These are phyloP conservation scores for Herpotrichia juniperi DNA, from an alignment of 2,329 filamentous ascomycete species.

Conservation along the genomic window DNA sequence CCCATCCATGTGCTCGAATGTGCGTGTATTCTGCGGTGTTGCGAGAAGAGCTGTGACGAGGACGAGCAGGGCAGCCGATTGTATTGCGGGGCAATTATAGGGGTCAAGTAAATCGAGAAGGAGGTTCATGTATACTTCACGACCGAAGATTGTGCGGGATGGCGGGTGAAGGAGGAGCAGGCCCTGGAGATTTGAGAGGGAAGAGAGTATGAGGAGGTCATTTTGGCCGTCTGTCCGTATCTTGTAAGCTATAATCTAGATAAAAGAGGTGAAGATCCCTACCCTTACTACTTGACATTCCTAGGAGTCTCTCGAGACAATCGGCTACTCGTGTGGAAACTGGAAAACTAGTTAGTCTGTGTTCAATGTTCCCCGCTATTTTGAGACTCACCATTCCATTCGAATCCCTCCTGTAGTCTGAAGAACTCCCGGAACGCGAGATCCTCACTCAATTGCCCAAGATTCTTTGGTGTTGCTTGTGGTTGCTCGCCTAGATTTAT, in stretches of 20 bases:
- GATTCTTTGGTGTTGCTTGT: slow-evolving; percentile 49
- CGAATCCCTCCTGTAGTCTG: slow-evolving; percentile 93
- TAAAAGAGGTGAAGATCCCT: slow-evolving; percentile 5
- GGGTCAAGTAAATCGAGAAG: slow-evolving; percentile 94
- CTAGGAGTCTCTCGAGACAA: slow-evolving; percentile 84
- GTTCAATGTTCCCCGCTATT: neutral
- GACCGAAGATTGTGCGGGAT: slow-evolving; percentile 82
- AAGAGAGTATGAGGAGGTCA: slow-evolving; percentile 85
- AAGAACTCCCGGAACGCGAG: slow-evolving; percentile 95
- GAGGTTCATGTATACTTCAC: slow-evolving; percentile 95
- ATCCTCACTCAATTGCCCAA: slow-evolving; percentile 76
- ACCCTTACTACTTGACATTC: slow-evolving; percentile 67
- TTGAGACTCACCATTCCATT: slow-evolving; percentile 77
- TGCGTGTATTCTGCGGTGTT: slow-evolving; percentile 84
- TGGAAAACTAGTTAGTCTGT: slow-evolving; percentile 30
- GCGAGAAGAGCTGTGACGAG: slow-evolving; percentile 89
- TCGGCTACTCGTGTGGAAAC: slow-evolving; percentile 84
- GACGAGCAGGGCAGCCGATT: slow-evolving; percentile 86
- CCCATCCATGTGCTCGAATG: slow-evolving; percentile 90
- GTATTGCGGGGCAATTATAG: slow-evolving; percentile 86
- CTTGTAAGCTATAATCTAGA: slow-evolving; percentile 17
- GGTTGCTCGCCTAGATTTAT: slow-evolving; percentile 40
- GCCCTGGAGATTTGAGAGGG: slow-evolving; percentile 88
- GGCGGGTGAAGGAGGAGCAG: slow-evolving; percentile 87
- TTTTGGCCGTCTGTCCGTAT: slow-evolving; percentile 71